These are phyloP conservation scores for Tricholoma saponaceum DNA, from an alignment of 768 basidiomycete species.

Conservation along the genomic window DNA sequence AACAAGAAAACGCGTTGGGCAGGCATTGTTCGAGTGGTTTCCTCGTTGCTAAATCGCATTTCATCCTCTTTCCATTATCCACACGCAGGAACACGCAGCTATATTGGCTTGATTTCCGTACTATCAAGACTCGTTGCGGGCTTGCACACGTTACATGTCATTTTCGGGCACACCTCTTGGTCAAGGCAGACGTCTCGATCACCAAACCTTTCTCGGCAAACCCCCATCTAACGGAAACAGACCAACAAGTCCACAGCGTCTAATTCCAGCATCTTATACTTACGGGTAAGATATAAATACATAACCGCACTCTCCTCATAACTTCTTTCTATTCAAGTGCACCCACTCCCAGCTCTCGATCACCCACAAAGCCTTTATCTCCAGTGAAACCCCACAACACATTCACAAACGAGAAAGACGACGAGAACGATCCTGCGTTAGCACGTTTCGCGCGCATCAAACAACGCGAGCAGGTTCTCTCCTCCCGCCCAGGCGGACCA, in stretches of 20 bases:
- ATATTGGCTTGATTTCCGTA: background rate
- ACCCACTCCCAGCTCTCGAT: conserved; percentile 51
- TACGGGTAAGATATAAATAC: conserved; percentile 52
- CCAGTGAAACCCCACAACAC: conserved; percentile 31
- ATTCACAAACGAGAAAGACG: conserved; percentile 28
- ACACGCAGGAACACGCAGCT: conserved; percentile 6
- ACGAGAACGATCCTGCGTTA: conserved; percentile 37
- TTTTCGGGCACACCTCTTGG: conserved; percentile 81
- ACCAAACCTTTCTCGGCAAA: conserved; percentile 73
- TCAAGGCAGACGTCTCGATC: conserved; percentile 85
- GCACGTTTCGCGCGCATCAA: conserved; percentile 40
- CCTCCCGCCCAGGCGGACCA: conserved; percentile 30
- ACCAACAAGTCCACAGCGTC: conserved; percentile 32
- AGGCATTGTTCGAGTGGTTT: conserved; percentile 4
- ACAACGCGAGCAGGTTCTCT: conserved; percentile 33
- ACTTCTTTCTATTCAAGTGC: conserved; percentile 38
- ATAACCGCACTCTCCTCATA: conserved; percentile 11
- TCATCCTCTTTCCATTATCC: background rate
- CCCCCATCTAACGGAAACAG: conserved; percentile 31
- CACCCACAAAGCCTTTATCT: conserved; percentile 50
- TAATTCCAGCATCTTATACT: conserved; percentile 59
- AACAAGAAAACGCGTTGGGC: conserved; percentile 13
- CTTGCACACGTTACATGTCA: conserved; percentile 57
- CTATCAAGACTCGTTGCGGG: conserved; percentile 5
- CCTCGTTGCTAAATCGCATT: conserved; percentile 3